Evolutionary conservation across 495 filamentous ascomycete species (phyloP).

Genomic region (Amniculicola lignicola): DNA sequence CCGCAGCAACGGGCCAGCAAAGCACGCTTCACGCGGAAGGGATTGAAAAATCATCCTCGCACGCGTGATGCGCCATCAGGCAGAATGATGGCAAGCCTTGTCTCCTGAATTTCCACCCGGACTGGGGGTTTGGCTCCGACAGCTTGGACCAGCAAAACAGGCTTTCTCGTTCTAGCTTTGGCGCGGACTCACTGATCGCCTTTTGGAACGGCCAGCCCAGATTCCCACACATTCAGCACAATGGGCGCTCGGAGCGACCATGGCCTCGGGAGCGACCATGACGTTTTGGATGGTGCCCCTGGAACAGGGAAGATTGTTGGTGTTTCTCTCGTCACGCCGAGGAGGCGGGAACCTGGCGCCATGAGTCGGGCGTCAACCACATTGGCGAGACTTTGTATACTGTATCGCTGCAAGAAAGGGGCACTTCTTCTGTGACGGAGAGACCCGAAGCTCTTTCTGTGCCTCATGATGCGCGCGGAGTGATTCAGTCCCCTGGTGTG

Average conservation of each 20-base stretch:
- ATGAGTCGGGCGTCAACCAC: background rate
- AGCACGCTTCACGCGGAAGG: constrained; percentile 10
- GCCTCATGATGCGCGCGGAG: too few species aligned
- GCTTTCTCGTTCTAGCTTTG: constrained; percentile 8
- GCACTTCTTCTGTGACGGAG: background rate
- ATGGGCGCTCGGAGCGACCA: constrained; percentile 19
- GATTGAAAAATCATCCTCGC: background rate
- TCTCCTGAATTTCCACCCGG: constrained; percentile 9
- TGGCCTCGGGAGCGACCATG: constrained; percentile 17
- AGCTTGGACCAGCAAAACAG: constrained; percentile 20
- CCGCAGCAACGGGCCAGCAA: background rate
- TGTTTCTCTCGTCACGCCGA: background rate
- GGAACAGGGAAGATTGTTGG: too few species aligned
- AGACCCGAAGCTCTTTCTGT: too few species aligned
- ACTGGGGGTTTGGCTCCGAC: constrained; percentile 6
- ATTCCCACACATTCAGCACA: constrained; percentile 16
- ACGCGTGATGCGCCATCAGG: background rate
- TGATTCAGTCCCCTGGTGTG: too few species aligned
- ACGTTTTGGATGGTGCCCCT: too few species aligned
- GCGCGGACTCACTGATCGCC: constrained; percentile 22
- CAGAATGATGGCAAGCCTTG: too few species aligned
- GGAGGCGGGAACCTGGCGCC: background rate
- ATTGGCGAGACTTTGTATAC: background rate
- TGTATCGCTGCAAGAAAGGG: background rate
- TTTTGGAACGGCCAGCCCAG: constrained; percentile 27